Evolutionary conservation across 805 yeast species (phyloP).

Genomic region (Candida montana): DNA sequence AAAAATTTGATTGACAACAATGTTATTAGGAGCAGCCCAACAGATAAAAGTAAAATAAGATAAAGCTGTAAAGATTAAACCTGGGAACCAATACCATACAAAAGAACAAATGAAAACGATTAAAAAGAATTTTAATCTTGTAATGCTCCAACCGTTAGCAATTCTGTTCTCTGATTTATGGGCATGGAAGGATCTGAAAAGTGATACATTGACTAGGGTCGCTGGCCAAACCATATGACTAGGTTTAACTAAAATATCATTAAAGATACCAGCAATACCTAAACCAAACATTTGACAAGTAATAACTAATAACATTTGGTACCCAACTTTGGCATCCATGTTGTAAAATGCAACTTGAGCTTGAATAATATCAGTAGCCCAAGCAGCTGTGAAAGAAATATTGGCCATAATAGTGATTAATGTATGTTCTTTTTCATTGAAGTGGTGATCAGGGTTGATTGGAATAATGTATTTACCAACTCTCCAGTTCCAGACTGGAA

Average conservation of each 20-base stretch:
- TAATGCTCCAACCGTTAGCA: slow-evolving; percentile 49
- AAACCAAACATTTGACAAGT: slow-evolving; percentile 64
- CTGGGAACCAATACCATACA: slow-evolving; percentile 62
- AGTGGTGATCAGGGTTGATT: too few relatives aligned
- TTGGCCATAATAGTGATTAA: slow-evolving; percentile 48
- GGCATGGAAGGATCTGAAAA: slow-evolving; percentile 43
- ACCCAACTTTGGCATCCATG: slow-evolving; percentile 43
- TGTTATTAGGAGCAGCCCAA: slow-evolving; percentile 51
- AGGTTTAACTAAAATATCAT: slow-evolving; percentile 57
- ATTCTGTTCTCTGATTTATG: slow-evolving; percentile 32
- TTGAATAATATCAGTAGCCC: slow-evolving; percentile 51
- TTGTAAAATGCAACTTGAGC: slow-evolving; percentile 46
- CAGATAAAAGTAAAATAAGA: slow-evolving; percentile 44
- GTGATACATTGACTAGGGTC: slow-evolving; percentile 53
- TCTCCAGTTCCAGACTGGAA: slow-evolving; percentile 28
- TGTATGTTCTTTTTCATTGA: slow-evolving; percentile 67
- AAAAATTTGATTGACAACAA: slow-evolving; percentile 53
- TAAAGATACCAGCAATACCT: slow-evolving; percentile 58
- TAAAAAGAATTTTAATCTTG: slow-evolving; percentile 44
- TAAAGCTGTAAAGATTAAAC: slow-evolving; percentile 42
- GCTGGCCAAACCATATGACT: slow-evolving; percentile 70
- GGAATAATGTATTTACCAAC: slow-evolving; percentile 44
- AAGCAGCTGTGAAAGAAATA: slow-evolving; percentile 45
- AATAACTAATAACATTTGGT: slow-evolving; percentile 41
- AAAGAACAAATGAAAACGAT: slow-evolving; percentile 38